Evolutionary conservation across 169 alveolate species (phyloP).

Genomic region (Blepharisma undulans): DNA sequence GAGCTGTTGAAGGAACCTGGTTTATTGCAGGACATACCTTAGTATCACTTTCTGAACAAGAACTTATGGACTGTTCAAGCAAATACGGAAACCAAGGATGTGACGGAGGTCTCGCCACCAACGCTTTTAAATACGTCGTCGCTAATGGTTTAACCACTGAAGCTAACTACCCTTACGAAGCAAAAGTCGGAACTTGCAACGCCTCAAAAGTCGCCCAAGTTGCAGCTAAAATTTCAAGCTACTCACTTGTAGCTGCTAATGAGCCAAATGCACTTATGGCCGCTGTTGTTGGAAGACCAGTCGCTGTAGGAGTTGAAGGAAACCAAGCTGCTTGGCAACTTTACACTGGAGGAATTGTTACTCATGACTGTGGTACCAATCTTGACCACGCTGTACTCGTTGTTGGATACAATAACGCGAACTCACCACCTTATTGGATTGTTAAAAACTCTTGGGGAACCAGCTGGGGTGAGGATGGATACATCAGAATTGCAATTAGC

Average conservation of each 20-base stretch:
- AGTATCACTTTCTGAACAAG: constrained; percentile 61
- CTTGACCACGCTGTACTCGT: constrained; percentile 86
- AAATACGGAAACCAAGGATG: constrained; percentile 69
- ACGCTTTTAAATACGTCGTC: constrained; percentile 61
- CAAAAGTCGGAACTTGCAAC: constrained; percentile 60
- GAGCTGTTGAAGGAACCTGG: constrained; percentile 60
- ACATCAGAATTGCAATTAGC: constrained; percentile 54
- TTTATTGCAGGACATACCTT: constrained; percentile 8
- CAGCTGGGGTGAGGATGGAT: constrained; percentile 79
- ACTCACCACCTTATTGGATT: constrained; percentile 49
- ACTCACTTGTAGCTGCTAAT: constrained; percentile 15
- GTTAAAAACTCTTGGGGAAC: constrained; percentile 79
- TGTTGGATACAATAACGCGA: constrained; percentile 52
- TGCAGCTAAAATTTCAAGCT: constrained; percentile 13
- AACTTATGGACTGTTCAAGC: constrained; percentile 80
- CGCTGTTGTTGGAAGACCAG: constrained; percentile 72
- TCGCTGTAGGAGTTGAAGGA: constrained; percentile 94
- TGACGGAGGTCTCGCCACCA: constrained; percentile 77
- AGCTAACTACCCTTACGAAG: constrained; percentile 73
- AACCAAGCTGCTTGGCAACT: constrained; percentile 84
- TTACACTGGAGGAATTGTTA: constrained; percentile 80
- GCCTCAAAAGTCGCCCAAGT: background rate
- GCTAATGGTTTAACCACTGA: constrained; percentile 65
- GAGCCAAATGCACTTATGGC: constrained; percentile 49
- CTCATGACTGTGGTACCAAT: constrained; percentile 73